These are phyloP conservation scores for Aspergillus candidus DNA, from an alignment of 2,329 filamentous ascomycete genomes.

Conservation along the genomic window DNA sequence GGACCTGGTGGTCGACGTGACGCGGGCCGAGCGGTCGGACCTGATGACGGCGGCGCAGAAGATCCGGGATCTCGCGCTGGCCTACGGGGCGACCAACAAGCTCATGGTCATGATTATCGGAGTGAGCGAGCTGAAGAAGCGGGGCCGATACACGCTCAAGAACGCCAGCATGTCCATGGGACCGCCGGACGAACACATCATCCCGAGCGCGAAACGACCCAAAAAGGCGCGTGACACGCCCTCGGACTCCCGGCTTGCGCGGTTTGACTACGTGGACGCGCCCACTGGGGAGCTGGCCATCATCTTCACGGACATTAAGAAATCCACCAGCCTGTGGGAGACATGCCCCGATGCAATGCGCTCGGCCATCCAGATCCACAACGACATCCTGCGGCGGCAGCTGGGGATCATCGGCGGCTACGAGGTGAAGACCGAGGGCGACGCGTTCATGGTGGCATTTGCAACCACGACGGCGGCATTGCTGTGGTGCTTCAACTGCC, in stretches of 20 bases:
- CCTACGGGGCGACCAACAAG: constrained; percentile 88
- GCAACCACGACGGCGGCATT: constrained; percentile 90
- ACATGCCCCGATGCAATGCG: constrained; percentile 92
- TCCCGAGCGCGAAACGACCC: constrained; percentile 57
- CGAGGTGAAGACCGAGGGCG: constrained; percentile 98
- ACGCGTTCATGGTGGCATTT: constrained; percentile 99
- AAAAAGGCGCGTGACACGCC: constrained; percentile 54
- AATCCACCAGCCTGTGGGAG: constrained; percentile 93
- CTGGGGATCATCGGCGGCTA: constrained; percentile 91
- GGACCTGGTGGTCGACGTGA: constrained; percentile 86
- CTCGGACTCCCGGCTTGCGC: constrained; percentile 79
- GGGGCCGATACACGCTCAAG: constrained; percentile 67
- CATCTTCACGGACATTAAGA: constrained; percentile 98
- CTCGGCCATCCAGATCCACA: constrained; percentile 94
- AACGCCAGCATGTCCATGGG: constrained; percentile 83
- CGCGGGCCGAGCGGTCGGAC: constrained; percentile 76
- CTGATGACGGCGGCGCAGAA: constrained; percentile 94
- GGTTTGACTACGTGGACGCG: constrained; percentile 86
- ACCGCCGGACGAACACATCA: constrained; percentile 59
- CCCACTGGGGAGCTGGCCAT: constrained; percentile 87
- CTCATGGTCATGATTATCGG: constrained; percentile 99
- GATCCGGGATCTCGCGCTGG: constrained; percentile 87
- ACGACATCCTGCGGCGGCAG: constrained; percentile 91
- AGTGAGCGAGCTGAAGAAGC: constrained; percentile 81
- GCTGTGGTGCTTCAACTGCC: constrained; percentile 94